These are phyloP conservation scores for Plantago lanceolata DNA, from an alignment of 305 asterid species.

Conservation along the genomic window DNA sequence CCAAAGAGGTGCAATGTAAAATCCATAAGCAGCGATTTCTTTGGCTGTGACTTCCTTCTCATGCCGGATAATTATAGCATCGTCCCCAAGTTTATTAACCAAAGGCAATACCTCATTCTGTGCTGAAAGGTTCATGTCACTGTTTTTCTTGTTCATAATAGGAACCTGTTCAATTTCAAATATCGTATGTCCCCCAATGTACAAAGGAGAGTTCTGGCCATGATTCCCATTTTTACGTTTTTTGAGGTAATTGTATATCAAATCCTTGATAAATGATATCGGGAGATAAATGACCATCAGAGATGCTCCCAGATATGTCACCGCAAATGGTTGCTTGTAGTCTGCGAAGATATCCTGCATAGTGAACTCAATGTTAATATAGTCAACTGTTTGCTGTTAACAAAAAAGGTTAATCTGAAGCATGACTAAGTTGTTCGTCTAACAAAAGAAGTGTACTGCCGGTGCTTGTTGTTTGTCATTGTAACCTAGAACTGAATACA, in stretches of 20 bases:
- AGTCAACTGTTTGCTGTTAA: too few relatives aligned
- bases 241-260: constrained; percentile 50
- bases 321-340: constrained; percentile 97
- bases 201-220: constrained; percentile 51
- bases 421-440: too few relatives aligned
- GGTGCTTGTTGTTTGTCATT: too few relatives aligned
- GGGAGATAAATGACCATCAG: constrained; percentile 94
- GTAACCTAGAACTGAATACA: too few relatives aligned
- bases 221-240: constrained; percentile 35
- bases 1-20: constrained; percentile 93
- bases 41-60: constrained; percentile 60
- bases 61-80: constrained; percentile 33
- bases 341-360: constrained; percentile 83
- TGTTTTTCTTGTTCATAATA: constrained; percentile 47
- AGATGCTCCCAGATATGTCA: constrained; percentile 97
- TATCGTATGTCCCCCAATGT: constrained; percentile 50
- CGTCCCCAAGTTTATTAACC: constrained; percentile 48
- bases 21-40: constrained; percentile 81
- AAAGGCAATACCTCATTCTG: constrained; percentile 65
- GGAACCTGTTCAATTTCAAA: constrained; percentile 69
- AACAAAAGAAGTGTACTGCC: too few relatives aligned
- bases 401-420: too few relatives aligned
- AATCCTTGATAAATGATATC: constrained; percentile 73
- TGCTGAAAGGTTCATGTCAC: constrained; percentile 46
- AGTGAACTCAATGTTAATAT: constrained; percentile 19